Conservation (phyloP, 2,329 filamentous ascomycete species). For the Massarina eburnea region DNA sequence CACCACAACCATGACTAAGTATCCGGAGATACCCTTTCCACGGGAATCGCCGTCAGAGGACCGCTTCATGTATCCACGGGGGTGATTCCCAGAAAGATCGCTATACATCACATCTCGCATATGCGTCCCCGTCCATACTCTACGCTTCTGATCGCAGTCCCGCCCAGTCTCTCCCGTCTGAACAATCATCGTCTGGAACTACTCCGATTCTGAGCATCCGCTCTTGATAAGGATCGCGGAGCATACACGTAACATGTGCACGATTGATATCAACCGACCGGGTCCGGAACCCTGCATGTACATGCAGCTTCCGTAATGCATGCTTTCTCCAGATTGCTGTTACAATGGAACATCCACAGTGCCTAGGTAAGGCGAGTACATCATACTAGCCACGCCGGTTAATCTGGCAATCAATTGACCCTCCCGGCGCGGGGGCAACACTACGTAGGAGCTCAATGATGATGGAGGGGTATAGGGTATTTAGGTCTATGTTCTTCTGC, state of each 20-base stretch:
- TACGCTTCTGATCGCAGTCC: neutral
- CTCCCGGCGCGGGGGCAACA: slow-evolving; percentile 6
- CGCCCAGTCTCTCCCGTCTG: neutral
- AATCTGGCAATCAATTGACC: slow-evolving; percentile 15
- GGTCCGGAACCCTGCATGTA: slow-evolving; percentile 14
- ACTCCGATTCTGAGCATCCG: neutral
- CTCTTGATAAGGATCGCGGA: neutral
- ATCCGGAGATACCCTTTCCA: no score
- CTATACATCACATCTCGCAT: neutral
- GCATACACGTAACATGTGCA: slow-evolving; percentile 13
- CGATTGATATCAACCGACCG: slow-evolving; percentile 3
- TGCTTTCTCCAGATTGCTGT: slow-evolving; percentile 17
- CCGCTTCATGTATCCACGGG: neutral
- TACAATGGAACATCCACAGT: slow-evolving; percentile 13
- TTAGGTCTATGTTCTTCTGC: slow-evolving; percentile 9
- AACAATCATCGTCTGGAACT: neutral
- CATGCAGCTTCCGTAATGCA: slow-evolving; percentile 7
- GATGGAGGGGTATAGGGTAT: slow-evolving; percentile 17
- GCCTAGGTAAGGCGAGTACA: neutral
- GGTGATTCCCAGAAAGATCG: neutral
- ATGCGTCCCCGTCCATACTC: neutral
- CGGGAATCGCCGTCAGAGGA: no score
- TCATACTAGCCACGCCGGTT: slow-evolving; percentile 12
- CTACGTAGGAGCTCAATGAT: slow-evolving; percentile 4
- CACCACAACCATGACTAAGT: slow-evolving; percentile 2